phyloP scores from a whole-genome alignment of 2,329 filamentous ascomycete species.

The Venturia asperata region DNA sequence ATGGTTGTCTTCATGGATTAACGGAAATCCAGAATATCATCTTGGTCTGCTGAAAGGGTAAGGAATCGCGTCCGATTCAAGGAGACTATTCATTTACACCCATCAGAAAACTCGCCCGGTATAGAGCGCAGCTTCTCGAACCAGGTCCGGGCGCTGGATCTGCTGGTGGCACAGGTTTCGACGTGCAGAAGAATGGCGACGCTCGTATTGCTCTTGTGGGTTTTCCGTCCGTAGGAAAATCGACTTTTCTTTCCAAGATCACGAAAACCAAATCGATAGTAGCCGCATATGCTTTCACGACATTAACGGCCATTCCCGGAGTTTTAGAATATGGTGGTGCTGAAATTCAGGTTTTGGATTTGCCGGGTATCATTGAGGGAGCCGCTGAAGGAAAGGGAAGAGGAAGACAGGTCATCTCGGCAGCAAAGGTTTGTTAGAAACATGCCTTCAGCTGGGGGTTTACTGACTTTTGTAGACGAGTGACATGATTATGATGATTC shows the following conservation, averaged over 20 bases:
- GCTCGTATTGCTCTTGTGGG: slow-evolving; percentile 94
- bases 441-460: background rate
- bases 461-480: slow-evolving; percentile 55
- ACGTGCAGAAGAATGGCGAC: slow-evolving; percentile 91
- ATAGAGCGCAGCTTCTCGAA: slow-evolving; percentile 89
- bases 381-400: slow-evolving; percentile 92
- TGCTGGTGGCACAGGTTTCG: slow-evolving; percentile 73
- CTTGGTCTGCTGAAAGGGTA: slow-evolving; percentile 95
- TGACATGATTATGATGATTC: slow-evolving; percentile 91
- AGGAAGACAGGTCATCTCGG: slow-evolving; percentile 92
- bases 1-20: slow-evolving; percentile 33
- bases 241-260: slow-evolving; percentile 96
- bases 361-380: slow-evolving; percentile 97
- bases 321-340: slow-evolving; percentile 96
- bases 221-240: slow-evolving; percentile 98
- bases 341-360: slow-evolving; percentile 94
- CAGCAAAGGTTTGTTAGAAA: slow-evolving; percentile 60
- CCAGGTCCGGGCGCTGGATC: slow-evolving; percentile 72
- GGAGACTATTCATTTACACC: background rate
- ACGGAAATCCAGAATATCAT: slow-evolving; percentile 71
- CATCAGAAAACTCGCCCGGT: slow-evolving; percentile 81
- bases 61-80: slow-evolving; percentile 25
- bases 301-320: slow-evolving; percentile 91
- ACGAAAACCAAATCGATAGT: slow-evolving; percentile 97
- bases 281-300: slow-evolving; percentile 95